A percentile compares a stretch with the other conserved stretches of the same genome.
Conservation (phyloP, 306 rosid genomes). For the Citrullus colocynthis region DNA sequence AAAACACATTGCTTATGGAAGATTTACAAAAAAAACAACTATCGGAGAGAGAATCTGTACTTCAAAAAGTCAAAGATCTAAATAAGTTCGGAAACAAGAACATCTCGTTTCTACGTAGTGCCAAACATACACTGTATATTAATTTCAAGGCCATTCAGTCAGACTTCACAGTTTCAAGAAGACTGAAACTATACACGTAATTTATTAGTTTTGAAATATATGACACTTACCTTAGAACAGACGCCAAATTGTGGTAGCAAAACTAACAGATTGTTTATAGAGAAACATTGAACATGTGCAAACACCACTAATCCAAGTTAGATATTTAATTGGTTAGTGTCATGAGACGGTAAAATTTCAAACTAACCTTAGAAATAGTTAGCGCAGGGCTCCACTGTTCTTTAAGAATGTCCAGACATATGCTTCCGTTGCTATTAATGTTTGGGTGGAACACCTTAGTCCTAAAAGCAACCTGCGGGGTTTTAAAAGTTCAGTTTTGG, state of each 20-base stretch:
- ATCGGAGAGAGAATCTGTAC: neutral
- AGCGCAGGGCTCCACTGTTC: constrained; percentile 90
- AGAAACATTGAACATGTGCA: neutral
- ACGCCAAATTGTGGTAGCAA: neutral
- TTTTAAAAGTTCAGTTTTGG: neutral
- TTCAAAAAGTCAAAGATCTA: neutral
- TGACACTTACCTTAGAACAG: neutral
- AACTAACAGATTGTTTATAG: neutral
- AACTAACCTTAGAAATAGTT: constrained; percentile 73
- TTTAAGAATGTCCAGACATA: constrained; percentile 80
- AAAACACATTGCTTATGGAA: neutral
- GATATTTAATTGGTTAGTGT: neutral
- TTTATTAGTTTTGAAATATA: neutral
- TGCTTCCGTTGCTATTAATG: constrained; percentile 79
- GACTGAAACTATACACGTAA: neutral
- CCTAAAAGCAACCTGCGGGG: constrained; percentile 74
- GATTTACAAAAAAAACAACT: neutral
- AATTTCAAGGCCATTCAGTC: neutral
- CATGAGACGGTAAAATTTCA: neutral
- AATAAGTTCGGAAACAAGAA: neutral
- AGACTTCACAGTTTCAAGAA: neutral
- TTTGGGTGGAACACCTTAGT: constrained; percentile 95
- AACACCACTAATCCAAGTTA: neutral
- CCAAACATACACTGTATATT: neutral
- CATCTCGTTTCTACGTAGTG: neutral